Conservation (phyloP, 192 early-diverging fungal genomes). For the Kappamyces sp. region DNA sequence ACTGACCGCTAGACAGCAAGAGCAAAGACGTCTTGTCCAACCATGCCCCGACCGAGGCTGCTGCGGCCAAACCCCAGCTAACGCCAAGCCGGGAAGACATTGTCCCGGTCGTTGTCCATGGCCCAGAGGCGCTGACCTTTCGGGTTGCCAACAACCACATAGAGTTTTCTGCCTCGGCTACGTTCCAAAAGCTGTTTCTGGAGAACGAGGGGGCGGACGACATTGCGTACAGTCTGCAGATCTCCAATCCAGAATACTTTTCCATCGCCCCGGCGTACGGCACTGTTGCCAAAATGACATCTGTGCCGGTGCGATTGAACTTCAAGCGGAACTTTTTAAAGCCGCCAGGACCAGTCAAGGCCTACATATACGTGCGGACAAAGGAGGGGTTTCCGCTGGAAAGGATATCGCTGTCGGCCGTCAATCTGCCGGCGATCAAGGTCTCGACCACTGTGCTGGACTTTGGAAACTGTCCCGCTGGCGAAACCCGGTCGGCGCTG, state of each 20-base stretch:
- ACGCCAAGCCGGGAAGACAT: neutral
- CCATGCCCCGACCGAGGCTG: neutral
- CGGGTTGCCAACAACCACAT: constrained; percentile 3
- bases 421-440: constrained; percentile 42
- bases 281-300: constrained; percentile 30
- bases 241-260: constrained; percentile 36
- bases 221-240: constrained; percentile 18
- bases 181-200: neutral
- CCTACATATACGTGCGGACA: constrained; percentile 35
- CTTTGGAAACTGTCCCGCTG: constrained; percentile 40
- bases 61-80: neutral
- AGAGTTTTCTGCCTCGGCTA: neutral
- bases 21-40: neutral
- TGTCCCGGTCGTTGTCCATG: neutral
- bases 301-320: constrained; percentile 20
- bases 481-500: constrained; percentile 29
- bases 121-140: constrained; percentile 3
- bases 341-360: constrained; percentile 27
- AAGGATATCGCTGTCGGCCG: constrained; percentile 39
- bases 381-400: constrained; percentile 41
- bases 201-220: neutral
- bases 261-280: constrained; percentile 33
- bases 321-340: constrained; percentile 32
- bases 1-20: too few relatives aligned
- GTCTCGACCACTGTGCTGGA: constrained; percentile 28